Evolutionary conservation across 148 eudicot genomes (phyloP).

Genomic region (Cornus controversa): DNA sequence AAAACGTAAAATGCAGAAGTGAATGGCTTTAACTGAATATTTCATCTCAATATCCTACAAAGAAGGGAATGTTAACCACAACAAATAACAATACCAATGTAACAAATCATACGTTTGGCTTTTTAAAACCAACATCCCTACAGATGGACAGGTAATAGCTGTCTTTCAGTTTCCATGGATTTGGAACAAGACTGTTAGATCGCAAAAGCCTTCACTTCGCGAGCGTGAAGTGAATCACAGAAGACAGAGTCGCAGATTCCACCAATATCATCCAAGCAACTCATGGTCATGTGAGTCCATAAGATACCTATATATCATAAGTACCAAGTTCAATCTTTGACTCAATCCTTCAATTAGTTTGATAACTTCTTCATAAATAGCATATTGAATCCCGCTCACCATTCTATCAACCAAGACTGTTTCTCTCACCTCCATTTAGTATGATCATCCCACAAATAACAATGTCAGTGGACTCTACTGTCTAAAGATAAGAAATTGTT

Average conservation of each 20-base stretch:
- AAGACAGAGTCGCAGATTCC: neutral
- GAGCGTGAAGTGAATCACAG: neutral
- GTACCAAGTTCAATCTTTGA: no score
- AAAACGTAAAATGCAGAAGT: neutral
- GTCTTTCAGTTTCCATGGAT: neutral
- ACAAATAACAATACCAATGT: neutral
- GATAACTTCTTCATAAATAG: neutral
- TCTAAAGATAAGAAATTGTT: no score
- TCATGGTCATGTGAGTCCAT: neutral
- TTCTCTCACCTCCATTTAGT: neutral
- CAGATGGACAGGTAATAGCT: neutral
- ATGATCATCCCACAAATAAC: neutral
- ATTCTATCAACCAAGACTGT: neutral
- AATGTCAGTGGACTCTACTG: no score
- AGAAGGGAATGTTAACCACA: neutral
- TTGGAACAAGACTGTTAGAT: neutral
- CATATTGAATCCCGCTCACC: neutral
- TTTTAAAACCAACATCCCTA: conserved; percentile 6
- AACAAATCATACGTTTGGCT: neutral
- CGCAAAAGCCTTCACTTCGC: neutral
- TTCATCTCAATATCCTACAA: neutral
- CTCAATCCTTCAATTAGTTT: neutral
- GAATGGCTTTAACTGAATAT: neutral
- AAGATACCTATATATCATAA: no score
- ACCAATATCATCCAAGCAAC: neutral